Conservation (phyloP, 2,329 filamentous ascomycete species). For the Arthroderma sp. region DNA sequence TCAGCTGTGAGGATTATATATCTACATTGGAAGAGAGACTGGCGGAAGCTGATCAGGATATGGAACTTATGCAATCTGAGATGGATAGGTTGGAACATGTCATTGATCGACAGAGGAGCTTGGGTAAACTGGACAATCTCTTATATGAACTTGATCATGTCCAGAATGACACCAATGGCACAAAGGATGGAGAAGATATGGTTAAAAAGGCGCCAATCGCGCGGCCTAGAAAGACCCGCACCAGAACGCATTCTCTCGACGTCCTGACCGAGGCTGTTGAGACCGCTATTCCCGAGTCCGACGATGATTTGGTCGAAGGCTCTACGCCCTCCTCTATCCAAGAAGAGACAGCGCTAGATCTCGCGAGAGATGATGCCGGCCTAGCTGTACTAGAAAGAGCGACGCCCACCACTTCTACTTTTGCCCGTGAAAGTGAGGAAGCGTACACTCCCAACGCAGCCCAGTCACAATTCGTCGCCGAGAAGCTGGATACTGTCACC, state of each 20-base stretch:
- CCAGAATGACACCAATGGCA: constrained; percentile 42
- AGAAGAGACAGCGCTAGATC: constrained; percentile 9
- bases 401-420: constrained; percentile 14
- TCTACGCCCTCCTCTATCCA: constrained; percentile 16
- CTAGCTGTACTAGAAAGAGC: constrained; percentile 28
- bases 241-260: constrained; percentile 29
- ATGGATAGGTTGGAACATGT: constrained; percentile 90
- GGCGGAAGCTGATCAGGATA: constrained; percentile 89
- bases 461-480: constrained; percentile 73
- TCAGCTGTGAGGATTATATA: constrained; percentile 88
- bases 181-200: constrained; percentile 19
- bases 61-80: constrained; percentile 92
- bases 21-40: constrained; percentile 90
- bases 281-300: constrained; percentile 36
- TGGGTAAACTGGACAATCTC: constrained; percentile 87
- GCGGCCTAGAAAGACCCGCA: constrained; percentile 19
- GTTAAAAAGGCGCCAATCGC: constrained; percentile 13
- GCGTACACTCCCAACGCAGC: constrained; percentile 54
- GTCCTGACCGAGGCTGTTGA: constrained; percentile 35
- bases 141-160: constrained; percentile 76
- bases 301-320: constrained; percentile 29
- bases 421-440: constrained; percentile 13
- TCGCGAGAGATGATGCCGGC: constrained; percentile 22
- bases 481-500: constrained; percentile 82
- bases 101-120: constrained; percentile 83